Percentiles rank a stretch among this genome's conserved stretches.
Evolutionary conservation across 2,329 filamentous ascomycete species (phyloP).

Genomic region (Xylariaceae sp.): DNA sequence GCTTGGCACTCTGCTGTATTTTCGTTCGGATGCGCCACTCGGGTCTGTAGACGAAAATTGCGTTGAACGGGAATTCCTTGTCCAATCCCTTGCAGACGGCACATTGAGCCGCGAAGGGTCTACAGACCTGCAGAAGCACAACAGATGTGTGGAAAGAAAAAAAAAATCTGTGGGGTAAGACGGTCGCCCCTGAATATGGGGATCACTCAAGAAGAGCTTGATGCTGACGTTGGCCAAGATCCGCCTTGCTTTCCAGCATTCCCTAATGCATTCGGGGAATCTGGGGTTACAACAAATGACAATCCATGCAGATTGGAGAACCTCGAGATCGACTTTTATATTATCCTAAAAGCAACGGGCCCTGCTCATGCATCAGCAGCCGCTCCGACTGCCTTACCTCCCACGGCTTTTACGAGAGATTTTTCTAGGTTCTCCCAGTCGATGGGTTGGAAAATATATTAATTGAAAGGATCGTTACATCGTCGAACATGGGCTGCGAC

Average conservation of each 20-base stretch:
- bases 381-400: slow-evolving; percentile 10
- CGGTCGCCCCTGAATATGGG: slow-evolving; percentile 19
- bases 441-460: slow-evolving; percentile 22
- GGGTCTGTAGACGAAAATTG: slow-evolving; percentile 13
- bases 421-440: slow-evolving; percentile 9
- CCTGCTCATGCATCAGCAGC: slow-evolving; percentile 23
- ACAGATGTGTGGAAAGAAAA: background rate
- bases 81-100: slow-evolving; percentile 20
- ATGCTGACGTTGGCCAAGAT: slow-evolving; percentile 23
- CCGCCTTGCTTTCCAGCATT: slow-evolving; percentile 29
- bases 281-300: slow-evolving; percentile 13
- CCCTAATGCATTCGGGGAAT: slow-evolving; percentile 10
- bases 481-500: slow-evolving; percentile 14
- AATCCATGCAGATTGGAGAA: slow-evolving; percentile 11
- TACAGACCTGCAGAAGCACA: slow-evolving; percentile 5
- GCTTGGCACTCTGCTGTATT: slow-evolving; percentile 1
- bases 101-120: slow-evolving; percentile 18
- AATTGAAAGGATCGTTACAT: slow-evolving; percentile 33
- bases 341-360: slow-evolving; percentile 32
- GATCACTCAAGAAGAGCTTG: slow-evolving; percentile 13
- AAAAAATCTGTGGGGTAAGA: slow-evolving; percentile 19
- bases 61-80: slow-evolving; percentile 22
- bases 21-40: slow-evolving; percentile 18
- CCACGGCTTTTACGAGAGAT: slow-evolving; percentile 15
- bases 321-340: slow-evolving; percentile 23